phyloP scores from a whole-genome alignment of 208 protist genomes.

The Leishmania gerbilli region DNA sequence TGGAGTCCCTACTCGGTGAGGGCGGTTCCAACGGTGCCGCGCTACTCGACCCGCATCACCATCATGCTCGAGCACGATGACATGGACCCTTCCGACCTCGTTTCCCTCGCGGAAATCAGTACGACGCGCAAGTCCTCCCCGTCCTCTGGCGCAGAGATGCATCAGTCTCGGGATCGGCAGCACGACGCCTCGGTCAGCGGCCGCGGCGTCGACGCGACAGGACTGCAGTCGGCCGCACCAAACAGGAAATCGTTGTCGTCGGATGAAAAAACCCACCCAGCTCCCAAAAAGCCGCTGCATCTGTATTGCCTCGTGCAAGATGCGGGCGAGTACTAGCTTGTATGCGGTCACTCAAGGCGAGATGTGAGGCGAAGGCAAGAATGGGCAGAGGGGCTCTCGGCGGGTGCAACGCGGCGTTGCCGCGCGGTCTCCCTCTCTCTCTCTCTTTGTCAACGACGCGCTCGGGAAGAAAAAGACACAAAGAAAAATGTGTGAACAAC shows the following conservation, averaged over 20 bases:
- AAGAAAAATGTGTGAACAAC: background rate
- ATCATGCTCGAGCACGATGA: slow-evolving; percentile 82
- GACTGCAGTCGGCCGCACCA: background rate
- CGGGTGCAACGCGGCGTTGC: background rate
- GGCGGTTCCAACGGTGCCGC: slow-evolving; percentile 66
- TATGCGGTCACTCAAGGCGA: background rate
- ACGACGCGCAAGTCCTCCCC: slow-evolving; percentile 24
- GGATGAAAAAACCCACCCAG: background rate
- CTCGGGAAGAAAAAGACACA: background rate
- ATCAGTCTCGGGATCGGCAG: background rate
- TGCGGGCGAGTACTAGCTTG: slow-evolving; percentile 52
- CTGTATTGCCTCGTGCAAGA: slow-evolving; percentile 83
- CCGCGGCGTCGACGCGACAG: slow-evolving; percentile 11
- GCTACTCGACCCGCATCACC: slow-evolving; percentile 75
- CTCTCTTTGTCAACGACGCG: background rate
- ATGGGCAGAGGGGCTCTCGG: background rate
- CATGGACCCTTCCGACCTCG: slow-evolving; percentile 58
- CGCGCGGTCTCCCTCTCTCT: background rate
- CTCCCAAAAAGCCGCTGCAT: slow-evolving; percentile 24
- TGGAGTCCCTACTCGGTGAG: slow-evolving; percentile 25
- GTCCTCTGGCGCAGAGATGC: background rate
- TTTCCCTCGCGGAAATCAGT: slow-evolving; percentile 67
- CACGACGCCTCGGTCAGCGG: slow-evolving; percentile 18
- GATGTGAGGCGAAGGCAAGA: background rate
- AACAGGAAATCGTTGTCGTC: background rate